phyloP scores from a whole-genome alignment of 176 grass and related monocot genomes.

The Aechmea fasciata region DNA sequence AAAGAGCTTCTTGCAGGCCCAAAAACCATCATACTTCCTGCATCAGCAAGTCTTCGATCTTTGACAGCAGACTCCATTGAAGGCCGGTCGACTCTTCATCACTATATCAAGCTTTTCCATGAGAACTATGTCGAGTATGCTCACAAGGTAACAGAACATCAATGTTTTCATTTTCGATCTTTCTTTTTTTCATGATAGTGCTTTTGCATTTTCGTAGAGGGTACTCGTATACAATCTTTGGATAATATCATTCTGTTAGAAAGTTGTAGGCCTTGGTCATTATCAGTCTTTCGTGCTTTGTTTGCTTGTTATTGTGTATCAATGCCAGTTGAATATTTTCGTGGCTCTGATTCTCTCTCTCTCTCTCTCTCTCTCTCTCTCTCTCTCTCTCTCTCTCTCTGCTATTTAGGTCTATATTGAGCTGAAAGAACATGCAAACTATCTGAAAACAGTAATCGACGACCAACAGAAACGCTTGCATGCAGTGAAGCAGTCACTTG shows the following conservation, averaged over 20 bases:
- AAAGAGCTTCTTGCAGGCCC: constrained; percentile 69
- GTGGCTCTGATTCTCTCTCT: background rate
- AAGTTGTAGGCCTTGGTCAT: no score
- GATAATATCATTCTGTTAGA: no score
- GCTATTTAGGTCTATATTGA: constrained; percentile 77
- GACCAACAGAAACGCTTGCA: constrained; percentile 65
- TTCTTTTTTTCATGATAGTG: background rate
- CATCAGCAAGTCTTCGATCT: constrained; percentile 53
- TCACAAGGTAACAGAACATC: constrained; percentile 55
- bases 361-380: background rate
- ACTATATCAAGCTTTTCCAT: constrained; percentile 92
- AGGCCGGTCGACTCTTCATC: constrained; percentile 81
- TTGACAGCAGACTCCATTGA: constrained; percentile 71
- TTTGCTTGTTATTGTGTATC: background rate
- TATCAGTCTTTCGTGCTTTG: background rate
- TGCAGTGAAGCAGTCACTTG: constrained; percentile 54
- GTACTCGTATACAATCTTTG: no score
- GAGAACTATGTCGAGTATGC: constrained; percentile 97
- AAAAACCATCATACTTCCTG: constrained; percentile 51
- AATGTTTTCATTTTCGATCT: background rate
- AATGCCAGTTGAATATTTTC: background rate
- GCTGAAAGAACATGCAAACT: constrained; percentile 63
- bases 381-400: constrained; percentile 3
- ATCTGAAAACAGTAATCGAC: constrained; percentile 58
- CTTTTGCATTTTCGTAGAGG: no score